Evolutionary conservation across 1,284 basidiomycete genomes (phyloP).

Genomic region (Entoloma clypeatum): DNA sequence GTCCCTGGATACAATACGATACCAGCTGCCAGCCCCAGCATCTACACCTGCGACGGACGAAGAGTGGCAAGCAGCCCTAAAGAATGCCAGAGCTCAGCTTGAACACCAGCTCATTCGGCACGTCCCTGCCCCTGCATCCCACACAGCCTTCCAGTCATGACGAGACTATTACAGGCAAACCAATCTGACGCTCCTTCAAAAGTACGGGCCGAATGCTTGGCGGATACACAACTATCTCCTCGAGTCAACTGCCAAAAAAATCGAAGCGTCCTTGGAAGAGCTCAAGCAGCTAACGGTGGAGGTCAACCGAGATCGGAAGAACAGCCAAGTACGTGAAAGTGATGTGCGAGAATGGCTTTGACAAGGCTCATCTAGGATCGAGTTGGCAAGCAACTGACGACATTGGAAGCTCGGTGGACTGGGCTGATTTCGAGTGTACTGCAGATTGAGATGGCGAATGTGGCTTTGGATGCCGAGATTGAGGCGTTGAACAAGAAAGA

Average conservation of each 20-base stretch:
- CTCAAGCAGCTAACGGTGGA: slow-evolving; percentile 74
- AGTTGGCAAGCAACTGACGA: slow-evolving; percentile 74
- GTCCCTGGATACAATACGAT: slow-evolving; percentile 75
- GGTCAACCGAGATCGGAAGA: slow-evolving; percentile 84
- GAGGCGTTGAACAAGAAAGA: slow-evolving; percentile 53
- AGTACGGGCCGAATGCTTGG: slow-evolving; percentile 90
- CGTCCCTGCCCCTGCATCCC: slow-evolving; percentile 13
- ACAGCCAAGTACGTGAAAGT: slow-evolving; percentile 61
- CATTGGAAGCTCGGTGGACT: slow-evolving; percentile 83
- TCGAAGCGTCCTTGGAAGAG: slow-evolving; percentile 70
- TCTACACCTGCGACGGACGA: slow-evolving; percentile 64
- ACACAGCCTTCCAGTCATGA: slow-evolving; percentile 9
- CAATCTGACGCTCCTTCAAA: slow-evolving; percentile 82
- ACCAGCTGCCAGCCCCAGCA: slow-evolving; percentile 73
- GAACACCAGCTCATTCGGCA: slow-evolving; percentile 89
- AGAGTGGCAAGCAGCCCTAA: slow-evolving; percentile 76
- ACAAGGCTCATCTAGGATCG: slow-evolving; percentile 46
- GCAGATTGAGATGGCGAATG: slow-evolving; percentile 91
- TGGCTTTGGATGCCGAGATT: slow-evolving; percentile 75
- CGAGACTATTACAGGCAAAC: slow-evolving; percentile 52
- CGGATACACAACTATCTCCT: slow-evolving; percentile 86
- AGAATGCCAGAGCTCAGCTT: slow-evolving; percentile 81
- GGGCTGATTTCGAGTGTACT: slow-evolving; percentile 83
- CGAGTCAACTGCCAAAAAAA: slow-evolving; percentile 72
- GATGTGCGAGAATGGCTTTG: not conserved